These are phyloP conservation scores for Camellia lanceoleosa DNA, from an alignment of 148 eudicot species.

Conservation along the genomic window DNA sequence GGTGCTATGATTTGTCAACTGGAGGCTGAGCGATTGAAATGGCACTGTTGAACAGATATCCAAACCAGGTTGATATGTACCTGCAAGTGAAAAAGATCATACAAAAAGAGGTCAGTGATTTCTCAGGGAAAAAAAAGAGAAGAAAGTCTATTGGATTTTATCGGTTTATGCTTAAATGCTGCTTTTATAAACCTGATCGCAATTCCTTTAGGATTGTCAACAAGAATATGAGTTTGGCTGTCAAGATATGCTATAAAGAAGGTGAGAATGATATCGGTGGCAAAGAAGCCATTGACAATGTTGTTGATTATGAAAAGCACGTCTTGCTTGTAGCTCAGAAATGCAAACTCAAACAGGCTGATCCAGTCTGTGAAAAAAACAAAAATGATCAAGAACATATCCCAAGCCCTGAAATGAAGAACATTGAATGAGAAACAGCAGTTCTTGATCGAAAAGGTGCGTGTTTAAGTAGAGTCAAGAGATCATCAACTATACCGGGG, in stretches of 20 bases:
- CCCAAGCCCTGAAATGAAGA: constrained; percentile 74
- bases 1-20: constrained; percentile 49
- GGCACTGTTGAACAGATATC: constrained; percentile 90
- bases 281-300: constrained; percentile 78
- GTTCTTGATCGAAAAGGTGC: not conserved
- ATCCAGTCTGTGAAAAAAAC: constrained; percentile 96
- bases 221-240: constrained; percentile 56
- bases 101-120: not conserved
- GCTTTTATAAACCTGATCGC: constrained; percentile 41
- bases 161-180: not conserved
- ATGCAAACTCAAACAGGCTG: constrained; percentile 84
- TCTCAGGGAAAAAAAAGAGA: not conserved
- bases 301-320: constrained; percentile 59
- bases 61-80: constrained; percentile 85
- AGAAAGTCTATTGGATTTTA: too few relatives aligned
- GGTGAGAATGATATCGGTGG: constrained; percentile 78
- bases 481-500: constrained; percentile 61
- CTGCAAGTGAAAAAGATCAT: constrained; percentile 29
- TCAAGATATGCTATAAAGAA: constrained; percentile 92
- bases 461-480: not conserved
- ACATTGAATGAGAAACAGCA: not conserved
- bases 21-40: constrained; percentile 59
- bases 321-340: constrained; percentile 46
- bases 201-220: too few relatives aligned
- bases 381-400: constrained; percentile 61